These are phyloP conservation scores for Fomitiporia mediterranea DNA, from an alignment of 1,284 basidiomycete species.

Conservation along the genomic window DNA sequence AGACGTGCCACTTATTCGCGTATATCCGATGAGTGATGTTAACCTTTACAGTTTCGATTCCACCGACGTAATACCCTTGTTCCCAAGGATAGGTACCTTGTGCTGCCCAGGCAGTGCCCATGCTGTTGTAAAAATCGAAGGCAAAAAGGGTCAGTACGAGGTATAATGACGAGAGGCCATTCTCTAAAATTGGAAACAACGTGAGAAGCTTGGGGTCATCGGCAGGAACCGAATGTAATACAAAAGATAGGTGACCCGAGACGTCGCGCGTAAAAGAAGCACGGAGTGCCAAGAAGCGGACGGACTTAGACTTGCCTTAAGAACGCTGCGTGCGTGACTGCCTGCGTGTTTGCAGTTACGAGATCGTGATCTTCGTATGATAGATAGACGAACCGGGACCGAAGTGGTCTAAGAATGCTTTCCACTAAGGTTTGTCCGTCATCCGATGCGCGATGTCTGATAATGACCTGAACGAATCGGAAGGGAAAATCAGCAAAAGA, in stretches of 20 bases:
- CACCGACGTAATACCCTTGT: constrained; percentile 90
- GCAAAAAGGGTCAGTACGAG: constrained; percentile 1
- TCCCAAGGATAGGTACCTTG: constrained; percentile 91
- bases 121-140: constrained; percentile 48
- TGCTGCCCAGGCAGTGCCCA: constrained; percentile 95
- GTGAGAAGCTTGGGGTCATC: neutral
- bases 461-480: constrained; percentile 63
- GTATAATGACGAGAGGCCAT: neutral
- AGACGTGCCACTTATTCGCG: constrained; percentile 98
- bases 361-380: constrained; percentile 95
- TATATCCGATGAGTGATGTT: constrained; percentile 97
- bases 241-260: constrained; percentile 6
- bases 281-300: constrained; percentile 7
- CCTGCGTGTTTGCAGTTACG: constrained; percentile 97
- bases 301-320: constrained; percentile 56
- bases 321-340: constrained; percentile 97
- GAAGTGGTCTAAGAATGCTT: constrained; percentile 77
- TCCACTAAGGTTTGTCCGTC: constrained; percentile 78
- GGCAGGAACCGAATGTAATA: neutral
- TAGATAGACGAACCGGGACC: constrained; percentile 86
- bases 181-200: neutral
- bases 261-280: constrained; percentile 8
- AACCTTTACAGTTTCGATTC: constrained; percentile 97
- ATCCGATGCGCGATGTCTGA: constrained; percentile 80
- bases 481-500: constrained; percentile 4